Base-by-base conservation (phyloP, 352 stramenopile species). In the Pythium volutum region DNA sequence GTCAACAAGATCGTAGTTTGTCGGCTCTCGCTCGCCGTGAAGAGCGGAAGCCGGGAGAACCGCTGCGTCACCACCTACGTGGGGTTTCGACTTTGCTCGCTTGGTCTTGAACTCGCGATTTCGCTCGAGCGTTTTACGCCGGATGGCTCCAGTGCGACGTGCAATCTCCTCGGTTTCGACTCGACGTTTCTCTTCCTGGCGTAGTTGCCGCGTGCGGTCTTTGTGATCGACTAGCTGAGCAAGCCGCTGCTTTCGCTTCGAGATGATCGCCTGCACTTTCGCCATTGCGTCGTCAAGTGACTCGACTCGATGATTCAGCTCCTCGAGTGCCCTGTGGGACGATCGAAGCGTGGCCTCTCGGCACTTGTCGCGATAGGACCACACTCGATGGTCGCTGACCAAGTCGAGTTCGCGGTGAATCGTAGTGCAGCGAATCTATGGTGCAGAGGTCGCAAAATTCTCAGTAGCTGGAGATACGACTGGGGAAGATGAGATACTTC, bases 41-140 rank as follows among this genome's bases (percentile, higher is more conserved):
- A 26, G 4, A 50, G 25, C 18, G 14, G 38, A 42, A 53, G 41
- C 12, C 11, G 31, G 42, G 12, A 26, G 14, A 10, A 36, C 14
- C 31, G 12, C 29, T 4, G 0, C 8, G 4, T 31, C 36, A 16
- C 10, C 4, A 48, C 27, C 51, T 3, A 27, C 25, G 16, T 56
- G 10, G 22, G 14, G 11, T 4, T 53, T 31, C 26, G 54, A 56
- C 20, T 45, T 66, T 18, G 15, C 0, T 50, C 64, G 57, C 36
- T 53, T 59, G 4, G 14, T 39, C 45, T 49, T 70, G 22, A 72
- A 25, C 59, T 60, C 64, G 7, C 33, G 46, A 39, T 48, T 67
- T 10, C 68, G 58, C 0, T 70, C 64, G 14, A 67, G 15, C 3
- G 66, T 74, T 34, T 69, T 77, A 48, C 70, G 63, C 20, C 64